phyloP scores from a whole-genome alignment of 1,139 yeast genomes.

The Zygoascus meyerae region DNA sequence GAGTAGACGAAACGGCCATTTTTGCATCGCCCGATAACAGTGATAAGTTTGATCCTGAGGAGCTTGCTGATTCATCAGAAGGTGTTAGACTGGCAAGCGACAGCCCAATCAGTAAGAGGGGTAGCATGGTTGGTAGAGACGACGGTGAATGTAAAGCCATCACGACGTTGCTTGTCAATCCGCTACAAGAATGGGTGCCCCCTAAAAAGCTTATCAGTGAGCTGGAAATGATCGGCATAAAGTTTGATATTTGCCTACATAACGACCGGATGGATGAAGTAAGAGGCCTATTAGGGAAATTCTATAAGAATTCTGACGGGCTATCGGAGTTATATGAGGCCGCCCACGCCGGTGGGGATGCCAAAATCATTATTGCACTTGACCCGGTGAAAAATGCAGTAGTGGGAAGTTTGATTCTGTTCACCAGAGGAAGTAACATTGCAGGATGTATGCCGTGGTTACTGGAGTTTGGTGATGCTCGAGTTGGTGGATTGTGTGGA shows the following conservation, averaged over 20 bases:
- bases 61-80: background rate
- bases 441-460: slow-evolving; percentile 51
- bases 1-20: background rate
- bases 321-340: slow-evolving; percentile 30
- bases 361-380: slow-evolving; percentile 49
- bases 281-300: slow-evolving; percentile 28
- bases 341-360: slow-evolving; percentile 20
- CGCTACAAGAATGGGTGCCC: slow-evolving; percentile 43
- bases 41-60: background rate
- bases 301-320: slow-evolving; percentile 25
- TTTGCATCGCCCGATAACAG: slow-evolving; percentile 1
- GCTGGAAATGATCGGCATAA: slow-evolving; percentile 53
- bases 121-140: slow-evolving; percentile 1
- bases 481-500: slow-evolving; percentile 53
- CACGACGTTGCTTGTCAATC: slow-evolving; percentile 23
- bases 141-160: slow-evolving; percentile 12
- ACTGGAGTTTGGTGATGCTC: slow-evolving; percentile 30
- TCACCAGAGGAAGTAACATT: slow-evolving; percentile 45
- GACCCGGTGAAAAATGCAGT: slow-evolving; percentile 51
- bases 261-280: slow-evolving; percentile 25
- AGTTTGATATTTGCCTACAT: slow-evolving; percentile 47
- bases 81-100: background rate
- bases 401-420: slow-evolving; percentile 51
- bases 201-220: slow-evolving; percentile 52
- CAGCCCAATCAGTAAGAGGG: background rate